Evolutionary conservation across 1,284 basidiomycete species (phyloP).

Genomic region (Cutaneotrichosporon cyanovorans): DNA sequence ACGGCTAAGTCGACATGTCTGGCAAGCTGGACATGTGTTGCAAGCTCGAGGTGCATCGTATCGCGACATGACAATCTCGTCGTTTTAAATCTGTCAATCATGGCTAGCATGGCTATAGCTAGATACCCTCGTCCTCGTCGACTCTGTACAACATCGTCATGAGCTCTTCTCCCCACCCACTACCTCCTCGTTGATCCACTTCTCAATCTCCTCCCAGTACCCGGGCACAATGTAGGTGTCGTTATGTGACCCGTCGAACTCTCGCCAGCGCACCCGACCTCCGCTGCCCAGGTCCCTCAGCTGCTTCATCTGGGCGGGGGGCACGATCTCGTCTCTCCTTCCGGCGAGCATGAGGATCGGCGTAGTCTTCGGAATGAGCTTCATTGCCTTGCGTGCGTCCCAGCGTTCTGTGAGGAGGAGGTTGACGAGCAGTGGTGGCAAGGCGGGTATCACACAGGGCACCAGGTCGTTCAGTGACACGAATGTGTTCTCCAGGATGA

Average conservation of each 20-base stretch:
- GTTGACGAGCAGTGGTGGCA: constrained; percentile 53
- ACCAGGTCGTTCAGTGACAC: constrained; percentile 70
- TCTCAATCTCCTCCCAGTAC: constrained; percentile 58
- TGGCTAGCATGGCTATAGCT: no score
- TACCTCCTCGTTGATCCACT: constrained; percentile 51
- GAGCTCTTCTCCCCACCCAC: background rate
- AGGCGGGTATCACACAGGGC: constrained; percentile 69
- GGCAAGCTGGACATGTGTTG: no score
- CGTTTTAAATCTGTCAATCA: no score
- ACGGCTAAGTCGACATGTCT: no score
- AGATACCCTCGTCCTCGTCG: background rate
- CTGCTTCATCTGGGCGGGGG: constrained; percentile 71
- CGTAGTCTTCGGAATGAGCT: constrained; percentile 58
- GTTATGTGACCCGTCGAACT: constrained; percentile 66
- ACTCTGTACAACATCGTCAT: background rate
- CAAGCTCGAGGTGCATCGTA: no score
- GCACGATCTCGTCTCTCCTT: constrained; percentile 72
- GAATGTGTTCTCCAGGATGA: constrained; percentile 90
- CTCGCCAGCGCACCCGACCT: constrained; percentile 51
- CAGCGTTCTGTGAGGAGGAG: constrained; percentile 58
- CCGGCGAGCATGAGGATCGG: constrained; percentile 85
- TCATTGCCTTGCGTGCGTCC: constrained; percentile 69
- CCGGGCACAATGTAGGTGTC: constrained; percentile 61
- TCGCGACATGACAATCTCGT: no score
- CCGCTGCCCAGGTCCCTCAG: constrained; percentile 57